Evolutionary conservation across 768 basidiomycete species (phyloP), one percentile per base, ranked within the genome.

Genomic region (Agrocybe chaxingu): DNA sequence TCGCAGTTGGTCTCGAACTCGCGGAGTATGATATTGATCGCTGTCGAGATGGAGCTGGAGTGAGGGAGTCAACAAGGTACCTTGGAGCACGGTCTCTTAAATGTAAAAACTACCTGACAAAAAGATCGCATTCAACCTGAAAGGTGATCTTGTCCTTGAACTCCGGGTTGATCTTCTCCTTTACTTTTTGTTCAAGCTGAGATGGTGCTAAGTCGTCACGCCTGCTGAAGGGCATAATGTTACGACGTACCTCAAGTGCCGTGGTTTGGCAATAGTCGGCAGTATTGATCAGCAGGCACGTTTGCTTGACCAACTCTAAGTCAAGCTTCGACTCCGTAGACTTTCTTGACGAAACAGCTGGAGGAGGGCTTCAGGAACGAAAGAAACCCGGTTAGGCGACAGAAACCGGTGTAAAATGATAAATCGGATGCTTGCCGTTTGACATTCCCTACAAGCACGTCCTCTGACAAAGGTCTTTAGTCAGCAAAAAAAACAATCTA

Each of bases 211-310:
- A 57, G 31, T 29, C 8, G 24, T 18, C 12, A 19, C 29, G 7
- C n/a, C 18, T 11, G n/a, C 19, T 41, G 11, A 8, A 40, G 24
- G 19, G 19, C 18, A 24, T 19, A 32, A 43, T 42, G 8, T 13
- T 24, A 8, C 42, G 6, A 41, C 73, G 8, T 58, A 87, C 94
- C 80, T 97, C 92, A 13, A 83, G 62, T 1, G 95, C 91, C 2
- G 96, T 99, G 1, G 81, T 83, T 55, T 94, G 89, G 62, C 97
- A 99, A 64, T 98, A 99, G 63, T 98, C 95, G 1, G 95, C 96
- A 0, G 97, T 99, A 61, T 99, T 98, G 62, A 99, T 85, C 19
- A 96, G 70, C n/a, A 92, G 72, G 63, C 92, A 94, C 0, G 90
- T 84, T 54, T 89, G 90, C 59, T 82, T 84, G 31, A 98, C 66